phyloP scores from a whole-genome alignment of 2,329 filamentous ascomycete genomes.

The Geoglossum cookeanum region DNA sequence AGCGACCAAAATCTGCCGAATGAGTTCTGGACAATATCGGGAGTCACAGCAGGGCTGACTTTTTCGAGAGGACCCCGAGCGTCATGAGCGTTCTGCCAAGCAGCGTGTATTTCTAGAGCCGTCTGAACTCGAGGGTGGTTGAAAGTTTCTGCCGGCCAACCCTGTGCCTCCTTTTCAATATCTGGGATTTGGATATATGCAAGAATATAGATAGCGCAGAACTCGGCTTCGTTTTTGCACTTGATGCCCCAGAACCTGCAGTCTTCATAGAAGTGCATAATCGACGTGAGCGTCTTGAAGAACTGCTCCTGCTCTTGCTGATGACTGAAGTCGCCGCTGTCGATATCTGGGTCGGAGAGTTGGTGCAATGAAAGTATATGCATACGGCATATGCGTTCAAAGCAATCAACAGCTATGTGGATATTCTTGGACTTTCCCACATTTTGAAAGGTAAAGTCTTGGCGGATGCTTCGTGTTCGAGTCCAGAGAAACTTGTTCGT shows the following conservation, averaged over 20 bases:
- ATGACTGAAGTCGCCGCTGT: constrained; percentile 33
- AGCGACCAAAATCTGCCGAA: constrained; percentile 38
- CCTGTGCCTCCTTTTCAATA: constrained; percentile 37
- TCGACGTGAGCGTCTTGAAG: constrained; percentile 39
- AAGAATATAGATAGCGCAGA: constrained; percentile 41
- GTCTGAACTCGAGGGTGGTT: constrained; percentile 33
- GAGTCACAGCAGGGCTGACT: constrained; percentile 25
- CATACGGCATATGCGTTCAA: constrained; percentile 43
- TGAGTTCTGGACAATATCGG: constrained; percentile 28
- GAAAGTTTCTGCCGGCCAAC: constrained; percentile 30
- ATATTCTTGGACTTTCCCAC: constrained; percentile 26
- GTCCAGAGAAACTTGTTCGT: constrained; percentile 48
- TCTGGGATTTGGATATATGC: constrained; percentile 34
- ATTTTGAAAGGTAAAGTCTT: constrained; percentile 45
- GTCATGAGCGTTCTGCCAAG: constrained; percentile 33
- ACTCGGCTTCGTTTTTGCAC: constrained; percentile 44
- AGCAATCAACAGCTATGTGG: constrained; percentile 36
- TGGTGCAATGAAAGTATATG: constrained; percentile 43
- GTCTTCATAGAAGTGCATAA: constrained; percentile 42
- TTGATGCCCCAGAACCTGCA: constrained; percentile 30
- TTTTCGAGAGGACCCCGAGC: constrained; percentile 31
- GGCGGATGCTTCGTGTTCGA: constrained; percentile 42
- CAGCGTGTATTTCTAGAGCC: constrained; percentile 36
- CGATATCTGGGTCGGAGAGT: constrained; percentile 30
- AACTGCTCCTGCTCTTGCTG: constrained; percentile 46